Evolutionary conservation across 192 early-diverging fungal genomes (phyloP), one percentile per base, ranked within the genome.

Genomic region (Phycomyces blakesleeanus): DNA sequence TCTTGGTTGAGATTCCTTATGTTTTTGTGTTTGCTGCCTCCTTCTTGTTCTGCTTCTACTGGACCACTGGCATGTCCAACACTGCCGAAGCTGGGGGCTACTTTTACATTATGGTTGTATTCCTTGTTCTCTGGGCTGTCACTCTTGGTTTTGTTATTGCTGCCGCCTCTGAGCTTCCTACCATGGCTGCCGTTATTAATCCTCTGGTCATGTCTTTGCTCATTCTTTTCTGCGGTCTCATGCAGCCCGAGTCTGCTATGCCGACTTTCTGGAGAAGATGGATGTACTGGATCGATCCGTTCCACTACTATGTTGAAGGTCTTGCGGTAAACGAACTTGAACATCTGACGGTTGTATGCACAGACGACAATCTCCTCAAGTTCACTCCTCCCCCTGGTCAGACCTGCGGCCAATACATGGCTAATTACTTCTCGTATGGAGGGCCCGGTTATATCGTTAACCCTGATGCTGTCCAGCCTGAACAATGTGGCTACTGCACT

Each of bases 21-120:
- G 79, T 85, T 1, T 54, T 88, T 11, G 53, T 89, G 42, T 70
- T 81, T 24, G 73, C 80, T 51, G 87, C 89, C 0, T 55, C 78
- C 50, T 90, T 85, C 69, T 88, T 89, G 74, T 62, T 84, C 16
- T 72, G 81, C 42, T 89, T 88, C 57, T 93, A 93, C 77, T 93
- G 86, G 85, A 79, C 84, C 21, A 78, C 82, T n/a, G 88, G 87
- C 1, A 77, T 93, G 34, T 76, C 78, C 42, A 54, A 34, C 8
- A 61, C 65, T 8, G 67, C 80, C 10, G 70, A 76, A 27, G 67
- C 81, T 54, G 78, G 73, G 2, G 79, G 83, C 47, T 90, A 82
- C 58, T 87, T 91, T 52, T 93, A 86, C 63, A 34, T 89, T 18
- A 63, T 84, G 42, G 76, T 85, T 51, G 67, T 81, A 20, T 14